phyloP scores from a whole-genome alignment of 805 yeast species.

The Nakazawaea pomicola region DNA sequence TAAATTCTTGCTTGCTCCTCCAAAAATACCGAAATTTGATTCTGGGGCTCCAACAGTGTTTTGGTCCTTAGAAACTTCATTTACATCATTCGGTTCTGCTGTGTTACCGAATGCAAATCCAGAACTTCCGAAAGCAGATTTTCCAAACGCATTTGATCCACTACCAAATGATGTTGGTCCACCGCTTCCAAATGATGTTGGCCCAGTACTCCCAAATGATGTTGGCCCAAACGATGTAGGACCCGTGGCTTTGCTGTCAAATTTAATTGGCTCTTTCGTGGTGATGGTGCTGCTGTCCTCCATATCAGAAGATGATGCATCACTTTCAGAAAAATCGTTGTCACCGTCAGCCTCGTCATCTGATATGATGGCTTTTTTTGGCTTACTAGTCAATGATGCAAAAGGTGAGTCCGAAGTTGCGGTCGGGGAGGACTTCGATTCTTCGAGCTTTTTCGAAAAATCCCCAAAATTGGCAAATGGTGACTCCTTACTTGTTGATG shows the following conservation, averaged over 20 bases:
- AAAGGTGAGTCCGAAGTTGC: conserved; percentile 12
- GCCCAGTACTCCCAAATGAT: conserved; percentile 14
- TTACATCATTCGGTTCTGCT: too few relatives aligned
- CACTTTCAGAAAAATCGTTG: not conserved
- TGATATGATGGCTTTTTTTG: not conserved
- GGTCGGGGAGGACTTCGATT: conserved; percentile 1
- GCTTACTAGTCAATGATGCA: not conserved
- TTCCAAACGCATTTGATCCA: conserved; percentile 19
- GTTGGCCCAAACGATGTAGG: conserved; percentile 13
- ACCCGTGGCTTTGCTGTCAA: not conserved
- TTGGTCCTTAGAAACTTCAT: too few relatives aligned
- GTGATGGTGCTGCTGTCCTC: not conserved
- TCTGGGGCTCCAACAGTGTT: too few relatives aligned
- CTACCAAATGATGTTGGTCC: conserved; percentile 19
- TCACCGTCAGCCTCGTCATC: not conserved
- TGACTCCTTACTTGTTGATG: too few relatives aligned
- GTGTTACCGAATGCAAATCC: not conserved
- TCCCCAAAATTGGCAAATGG: conserved; percentile 5
- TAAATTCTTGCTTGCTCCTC: too few relatives aligned
- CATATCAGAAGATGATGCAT: not conserved
- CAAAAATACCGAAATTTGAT: conserved; percentile 5
- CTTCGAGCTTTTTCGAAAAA: not conserved
- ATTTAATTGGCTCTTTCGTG: not conserved
- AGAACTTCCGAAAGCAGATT: too few relatives aligned
- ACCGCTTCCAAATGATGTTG: conserved; percentile 9